A percentile compares a stretch with the other conserved stretches of the same genome.
Evolutionary conservation across 495 filamentous ascomycete genomes (phyloP).

Genomic region (Aspergillus funiculosus): DNA sequence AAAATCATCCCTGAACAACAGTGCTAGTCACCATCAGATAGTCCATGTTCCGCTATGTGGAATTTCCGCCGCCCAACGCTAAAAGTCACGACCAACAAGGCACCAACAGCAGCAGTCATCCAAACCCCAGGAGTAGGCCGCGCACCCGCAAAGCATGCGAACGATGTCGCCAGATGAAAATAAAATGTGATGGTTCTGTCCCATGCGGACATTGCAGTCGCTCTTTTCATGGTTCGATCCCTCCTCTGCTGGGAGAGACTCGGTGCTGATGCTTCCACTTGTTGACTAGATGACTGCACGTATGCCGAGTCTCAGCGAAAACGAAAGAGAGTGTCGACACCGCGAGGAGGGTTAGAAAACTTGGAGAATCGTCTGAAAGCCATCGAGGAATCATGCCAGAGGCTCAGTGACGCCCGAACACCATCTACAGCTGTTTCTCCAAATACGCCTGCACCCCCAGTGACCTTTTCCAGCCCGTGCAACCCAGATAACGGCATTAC

Average conservation of each 20-base stretch:
- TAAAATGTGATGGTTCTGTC: conserved; percentile 10
- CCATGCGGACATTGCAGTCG: conserved; percentile 8
- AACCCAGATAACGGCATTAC: too few relatives aligned
- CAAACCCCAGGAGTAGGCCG: neutral
- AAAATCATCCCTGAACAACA: too few relatives aligned
- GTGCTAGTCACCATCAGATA: neutral
- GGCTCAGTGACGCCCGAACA: neutral
- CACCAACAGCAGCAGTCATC: neutral
- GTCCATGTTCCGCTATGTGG: conserved; percentile 1
- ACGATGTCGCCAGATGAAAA: conserved; percentile 14
- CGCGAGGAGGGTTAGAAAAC: neutral
- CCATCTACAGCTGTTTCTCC: neutral
- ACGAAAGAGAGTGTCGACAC: neutral
- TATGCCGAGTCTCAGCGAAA: conserved; percentile 9
- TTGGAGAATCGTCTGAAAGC: conserved; percentile 12
- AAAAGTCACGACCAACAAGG: too few relatives aligned
- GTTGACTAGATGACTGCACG: conserved; percentile 9
- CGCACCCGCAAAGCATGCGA: conserved; percentile 11
- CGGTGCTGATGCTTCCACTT: neutral
- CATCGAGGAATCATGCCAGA: conserved; percentile 7
- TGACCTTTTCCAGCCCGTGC: neutral
- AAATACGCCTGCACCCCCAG: neutral
- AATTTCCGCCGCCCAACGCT: neutral
- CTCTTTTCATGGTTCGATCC: conserved; percentile 8
- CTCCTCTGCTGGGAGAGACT: neutral